Evolutionary conservation across 116 monocot genomes (phyloP), one percentile per base, ranked within the genome.

Genomic region (Trichopus zeylanicus): DNA sequence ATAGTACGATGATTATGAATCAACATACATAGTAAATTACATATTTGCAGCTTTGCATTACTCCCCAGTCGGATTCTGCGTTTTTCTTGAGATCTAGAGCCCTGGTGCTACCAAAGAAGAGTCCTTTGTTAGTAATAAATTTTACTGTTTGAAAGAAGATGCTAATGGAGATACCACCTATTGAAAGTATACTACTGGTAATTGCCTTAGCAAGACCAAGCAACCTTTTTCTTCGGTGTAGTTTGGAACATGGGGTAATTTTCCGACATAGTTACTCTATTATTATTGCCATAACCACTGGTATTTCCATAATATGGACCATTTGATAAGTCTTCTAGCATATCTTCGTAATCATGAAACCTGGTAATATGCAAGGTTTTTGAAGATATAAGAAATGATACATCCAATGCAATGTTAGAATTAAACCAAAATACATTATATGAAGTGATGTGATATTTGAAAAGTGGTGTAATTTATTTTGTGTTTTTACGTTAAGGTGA

Each of bases 291-390:
- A n/a, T n/a, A n/a, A n/a, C n/a, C n/a, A n/a, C n/a, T n/a, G n/a
- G n/a, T n/a, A n/a, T n/a, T n/a, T n/a, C n/a, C 79, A 48, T 69
- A 24, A 80, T 75, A 97, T 54, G 78, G 58, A 47, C 73, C 65
- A 66, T 92, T 87, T n/a, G 73, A n/a, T n/a, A n/a, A n/a, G 61
- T 95, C 95, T 78, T 89, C 97, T 20, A 91, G 67, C 97, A 97
- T 97, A 71, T 97, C 97, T 39, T 97, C 91, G 37, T 77, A 63
- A 51, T 97, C 97, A 68, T 69, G 57, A 38, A 90, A 91, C 97
- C 97, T 97, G 52, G 27, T 12, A 55, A 76, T 16, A 66, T 32
- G 42, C 29, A 16, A 60, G 60, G n/a, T n/a, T n/a, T n/a, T n/a
- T 18, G 39, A 7, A 37, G 46, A 39, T 34, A 51, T 22, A 60